Evolutionary conservation across 2,329 filamentous ascomycete species (phyloP).

Genomic region (Oidium heveae): DNA sequence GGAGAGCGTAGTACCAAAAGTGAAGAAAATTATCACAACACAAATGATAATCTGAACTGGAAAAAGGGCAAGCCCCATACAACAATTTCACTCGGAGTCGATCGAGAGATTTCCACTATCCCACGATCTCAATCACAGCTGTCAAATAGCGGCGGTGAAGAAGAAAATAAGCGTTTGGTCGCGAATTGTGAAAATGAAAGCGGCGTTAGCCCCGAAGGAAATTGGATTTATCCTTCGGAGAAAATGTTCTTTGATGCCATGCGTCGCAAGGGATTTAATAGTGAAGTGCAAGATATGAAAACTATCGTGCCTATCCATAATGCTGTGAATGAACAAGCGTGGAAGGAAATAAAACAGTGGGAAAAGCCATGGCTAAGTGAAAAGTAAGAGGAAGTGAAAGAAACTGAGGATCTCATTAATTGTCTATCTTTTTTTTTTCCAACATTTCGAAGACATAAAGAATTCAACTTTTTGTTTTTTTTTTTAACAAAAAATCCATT

Average conservation of each 20-base stretch:
- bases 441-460: too few species aligned
- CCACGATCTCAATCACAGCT: slow-evolving; percentile 28
- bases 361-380: slow-evolving; percentile 40
- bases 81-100: slow-evolving; percentile 25
- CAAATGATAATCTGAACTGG: not conserved
- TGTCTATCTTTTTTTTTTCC: too few species aligned
- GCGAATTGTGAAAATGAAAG: slow-evolving; percentile 63
- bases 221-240: slow-evolving; percentile 95
- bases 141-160: slow-evolving; percentile 16
- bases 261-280: slow-evolving; percentile 64
- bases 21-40: not conserved
- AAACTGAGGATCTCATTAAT: too few species aligned
- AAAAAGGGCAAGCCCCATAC: not conserved
- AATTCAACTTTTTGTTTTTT: too few species aligned
- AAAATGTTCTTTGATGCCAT: slow-evolving; percentile 97
- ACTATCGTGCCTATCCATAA: slow-evolving; percentile 95
- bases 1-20: slow-evolving; percentile 13
- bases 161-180: slow-evolving; percentile 15
- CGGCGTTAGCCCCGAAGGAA: slow-evolving; percentile 41
- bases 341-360: slow-evolving; percentile 79
- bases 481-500: too few species aligned
- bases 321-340: slow-evolving; percentile 90
- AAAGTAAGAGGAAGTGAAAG: slow-evolving; percentile 22
- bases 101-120: slow-evolving; percentile 58
- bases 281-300: slow-evolving; percentile 50